Percentiles rank a stretch among this genome's conserved stretches.
Evolutionary conservation across 2,329 filamentous ascomycete species (phyloP).

Genomic region (Chaetomiaceae sp.): DNA sequence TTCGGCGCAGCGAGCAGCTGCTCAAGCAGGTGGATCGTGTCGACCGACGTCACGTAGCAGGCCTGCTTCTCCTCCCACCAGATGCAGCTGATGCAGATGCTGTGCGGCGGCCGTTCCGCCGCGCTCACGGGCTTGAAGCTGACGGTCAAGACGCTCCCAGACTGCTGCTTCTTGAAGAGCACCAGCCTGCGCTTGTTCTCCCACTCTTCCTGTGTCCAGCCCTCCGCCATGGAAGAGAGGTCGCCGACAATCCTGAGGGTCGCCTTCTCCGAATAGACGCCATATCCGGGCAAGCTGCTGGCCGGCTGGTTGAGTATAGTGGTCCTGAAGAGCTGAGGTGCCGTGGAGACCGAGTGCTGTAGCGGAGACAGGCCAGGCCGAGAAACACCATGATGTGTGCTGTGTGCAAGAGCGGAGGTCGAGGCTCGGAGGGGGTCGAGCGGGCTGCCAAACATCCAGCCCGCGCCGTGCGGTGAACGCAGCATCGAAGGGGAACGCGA

Average conservation of each 20-base stretch:
- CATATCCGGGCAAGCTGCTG: conserved; percentile 35
- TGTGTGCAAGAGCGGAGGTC: conserved; percentile 37
- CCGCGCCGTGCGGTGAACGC: conserved; percentile 27
- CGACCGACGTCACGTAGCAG: conserved; percentile 92
- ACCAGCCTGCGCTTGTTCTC: conserved; percentile 78
- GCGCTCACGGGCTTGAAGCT: conserved; percentile 74
- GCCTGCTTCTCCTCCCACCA: conserved; percentile 90
- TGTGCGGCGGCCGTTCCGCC: conserved; percentile 75
- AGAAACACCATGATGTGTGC: conserved; percentile 41
- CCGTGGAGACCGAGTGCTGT: conserved; percentile 39
- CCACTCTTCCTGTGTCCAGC: conserved; percentile 80
- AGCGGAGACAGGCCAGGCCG: conserved; percentile 46
- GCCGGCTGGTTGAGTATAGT: conserved; percentile 45
- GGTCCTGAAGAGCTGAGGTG: conserved; percentile 52
- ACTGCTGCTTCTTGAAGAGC: conserved; percentile 78
- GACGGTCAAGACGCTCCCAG: conserved; percentile 74
- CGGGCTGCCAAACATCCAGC: conserved; percentile 36
- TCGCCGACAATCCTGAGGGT: conserved; percentile 81
- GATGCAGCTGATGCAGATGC: conserved; percentile 95
- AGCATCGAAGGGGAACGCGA: conserved; percentile 31
- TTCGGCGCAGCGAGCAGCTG: conserved; percentile 71
- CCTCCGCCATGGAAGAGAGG: conserved; percentile 74
- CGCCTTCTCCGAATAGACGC: conserved; percentile 72
- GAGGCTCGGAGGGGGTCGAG: conserved; percentile 38
- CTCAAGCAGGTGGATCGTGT: conserved; percentile 93